These are phyloP conservation scores for Rubia balearica DNA, from an alignment of 305 asterid genomes.

Conservation along the genomic window DNA sequence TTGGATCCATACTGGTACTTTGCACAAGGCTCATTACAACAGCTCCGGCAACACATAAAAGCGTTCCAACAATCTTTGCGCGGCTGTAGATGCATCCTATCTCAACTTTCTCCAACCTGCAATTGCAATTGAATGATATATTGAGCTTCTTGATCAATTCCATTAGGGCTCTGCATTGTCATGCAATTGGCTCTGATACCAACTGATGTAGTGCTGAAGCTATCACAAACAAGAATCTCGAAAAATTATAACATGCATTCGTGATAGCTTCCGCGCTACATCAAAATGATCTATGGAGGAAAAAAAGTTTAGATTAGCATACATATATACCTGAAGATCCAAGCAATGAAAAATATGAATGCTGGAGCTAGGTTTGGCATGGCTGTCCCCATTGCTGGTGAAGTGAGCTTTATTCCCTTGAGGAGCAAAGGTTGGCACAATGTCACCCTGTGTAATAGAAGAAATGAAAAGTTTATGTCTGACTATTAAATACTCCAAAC, in stretches of 20 bases:
- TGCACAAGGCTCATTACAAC: slow-evolving; percentile 66
- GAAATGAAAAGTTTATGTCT: neutral
- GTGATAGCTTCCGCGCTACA: too few relatives aligned
- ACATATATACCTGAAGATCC: slow-evolving; percentile 43
- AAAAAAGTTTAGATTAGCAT: too few relatives aligned
- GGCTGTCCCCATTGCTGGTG: slow-evolving; percentile 86
- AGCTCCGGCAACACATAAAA: slow-evolving; percentile 73
- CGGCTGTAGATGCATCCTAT: slow-evolving; percentile 60
- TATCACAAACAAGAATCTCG: too few relatives aligned
- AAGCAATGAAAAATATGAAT: slow-evolving; percentile 66
- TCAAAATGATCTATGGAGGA: too few relatives aligned
- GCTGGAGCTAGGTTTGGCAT: slow-evolving; percentile 97
- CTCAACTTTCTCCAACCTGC: slow-evolving; percentile 68
- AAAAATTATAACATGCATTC: too few relatives aligned
- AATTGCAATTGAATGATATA: slow-evolving; percentile 22
- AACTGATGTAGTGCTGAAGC: too few relatives aligned
- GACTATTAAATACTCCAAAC: neutral
- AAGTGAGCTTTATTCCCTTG: slow-evolving; percentile 65
- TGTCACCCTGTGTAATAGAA: slow-evolving; percentile 45
- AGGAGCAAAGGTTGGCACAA: slow-evolving; percentile 62
- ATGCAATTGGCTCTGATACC: too few relatives aligned
- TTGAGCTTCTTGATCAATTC: neutral
- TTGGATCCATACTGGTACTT: slow-evolving; percentile 23
- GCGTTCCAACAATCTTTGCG: slow-evolving; percentile 66
- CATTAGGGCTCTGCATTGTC: too few relatives aligned